phyloP scores from a whole-genome alignment of 1,284 basidiomycete genomes.

The Moniliophthora roreri region DNA sequence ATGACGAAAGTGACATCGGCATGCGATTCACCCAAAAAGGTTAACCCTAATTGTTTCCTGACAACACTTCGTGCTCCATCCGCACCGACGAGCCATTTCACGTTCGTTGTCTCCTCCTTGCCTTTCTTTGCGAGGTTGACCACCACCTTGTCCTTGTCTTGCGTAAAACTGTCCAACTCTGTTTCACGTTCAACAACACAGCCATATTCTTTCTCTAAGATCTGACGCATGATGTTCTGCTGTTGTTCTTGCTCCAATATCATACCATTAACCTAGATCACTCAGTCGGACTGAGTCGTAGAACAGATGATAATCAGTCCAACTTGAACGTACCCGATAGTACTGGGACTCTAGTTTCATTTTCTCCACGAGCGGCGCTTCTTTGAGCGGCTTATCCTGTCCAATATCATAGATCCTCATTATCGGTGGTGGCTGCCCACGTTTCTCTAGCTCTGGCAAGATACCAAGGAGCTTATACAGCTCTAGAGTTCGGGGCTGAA shows the following conservation, averaged over 20 bases:
- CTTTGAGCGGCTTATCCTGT: not conserved
- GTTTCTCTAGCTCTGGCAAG: slow-evolving; percentile 7
- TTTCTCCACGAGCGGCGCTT: not conserved
- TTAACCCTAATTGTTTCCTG: slow-evolving; percentile 12
- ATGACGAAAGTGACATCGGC: not conserved
- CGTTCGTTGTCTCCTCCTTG: slow-evolving; percentile 9
- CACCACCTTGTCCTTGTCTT: slow-evolving; percentile 29
- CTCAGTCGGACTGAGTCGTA: slow-evolving; percentile 26
- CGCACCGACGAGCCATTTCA: slow-evolving; percentile 11
- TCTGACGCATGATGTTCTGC: slow-evolving; percentile 33
- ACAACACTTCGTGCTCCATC: slow-evolving; percentile 15
- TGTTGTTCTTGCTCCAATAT: slow-evolving; percentile 38
- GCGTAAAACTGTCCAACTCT: slow-evolving; percentile 36
- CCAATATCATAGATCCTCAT: not conserved
- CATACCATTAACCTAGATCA: slow-evolving; percentile 11
- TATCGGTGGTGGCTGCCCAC: not conserved
- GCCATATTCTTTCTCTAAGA: slow-evolving; percentile 27
- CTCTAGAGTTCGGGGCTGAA: slow-evolving; percentile 8
- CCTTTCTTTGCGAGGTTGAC: slow-evolving; percentile 29
- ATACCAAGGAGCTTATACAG: slow-evolving; percentile 19
- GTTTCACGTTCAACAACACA: slow-evolving; percentile 37
- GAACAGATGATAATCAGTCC: not conserved
- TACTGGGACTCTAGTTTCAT: not conserved
- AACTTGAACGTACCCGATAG: too few species aligned
- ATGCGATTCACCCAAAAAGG: not conserved